Evolutionary conservation across 139 green algal species (phyloP).

Genomic region (Astrephomene gubernaculifera): DNA sequence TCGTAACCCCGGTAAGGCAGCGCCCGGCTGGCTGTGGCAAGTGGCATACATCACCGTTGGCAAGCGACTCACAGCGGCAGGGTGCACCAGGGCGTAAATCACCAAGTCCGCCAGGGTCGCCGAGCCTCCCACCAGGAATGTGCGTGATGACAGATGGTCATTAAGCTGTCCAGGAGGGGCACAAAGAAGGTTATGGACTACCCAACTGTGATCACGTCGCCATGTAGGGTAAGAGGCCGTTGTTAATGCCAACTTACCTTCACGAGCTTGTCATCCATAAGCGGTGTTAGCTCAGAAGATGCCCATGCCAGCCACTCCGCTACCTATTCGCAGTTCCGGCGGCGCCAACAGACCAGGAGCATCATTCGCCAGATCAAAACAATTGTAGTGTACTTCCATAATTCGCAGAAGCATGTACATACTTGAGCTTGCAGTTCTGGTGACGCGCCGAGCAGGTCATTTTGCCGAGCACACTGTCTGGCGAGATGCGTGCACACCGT

Average conservation of each 20-base stretch:
- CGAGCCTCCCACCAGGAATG: conserved; percentile 48
- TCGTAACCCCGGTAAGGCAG: too few relatives aligned
- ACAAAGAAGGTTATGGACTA: too few relatives aligned
- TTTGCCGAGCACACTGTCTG: neutral
- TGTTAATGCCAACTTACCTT: too few relatives aligned
- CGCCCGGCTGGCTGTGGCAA: too few relatives aligned
- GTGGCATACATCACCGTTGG: too few relatives aligned
- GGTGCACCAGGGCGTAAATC: conserved; percentile 58
- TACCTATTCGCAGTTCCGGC: conserved; percentile 40
- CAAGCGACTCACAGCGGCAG: conserved; percentile 64
- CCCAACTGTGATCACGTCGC: too few relatives aligned
- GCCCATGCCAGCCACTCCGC: conserved; percentile 59
- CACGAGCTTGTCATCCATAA: conserved; percentile 61
- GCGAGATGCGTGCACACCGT: conserved; percentile 2
- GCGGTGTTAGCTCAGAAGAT: conserved; percentile 44
- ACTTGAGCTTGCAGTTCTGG: conserved; percentile 27
- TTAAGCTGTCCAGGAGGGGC: too few relatives aligned
- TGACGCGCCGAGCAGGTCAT: neutral
- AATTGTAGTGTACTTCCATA: too few relatives aligned
- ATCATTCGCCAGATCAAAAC: neutral
- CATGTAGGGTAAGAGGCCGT: too few relatives aligned
- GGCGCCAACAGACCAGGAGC: neutral
- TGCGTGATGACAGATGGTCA: conserved; percentile 45
- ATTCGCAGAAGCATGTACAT: too few relatives aligned
- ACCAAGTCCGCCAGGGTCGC: conserved; percentile 67